Conservation (phyloP, 805 yeast species). For the Zygotorulaspora danielsina region DNA sequence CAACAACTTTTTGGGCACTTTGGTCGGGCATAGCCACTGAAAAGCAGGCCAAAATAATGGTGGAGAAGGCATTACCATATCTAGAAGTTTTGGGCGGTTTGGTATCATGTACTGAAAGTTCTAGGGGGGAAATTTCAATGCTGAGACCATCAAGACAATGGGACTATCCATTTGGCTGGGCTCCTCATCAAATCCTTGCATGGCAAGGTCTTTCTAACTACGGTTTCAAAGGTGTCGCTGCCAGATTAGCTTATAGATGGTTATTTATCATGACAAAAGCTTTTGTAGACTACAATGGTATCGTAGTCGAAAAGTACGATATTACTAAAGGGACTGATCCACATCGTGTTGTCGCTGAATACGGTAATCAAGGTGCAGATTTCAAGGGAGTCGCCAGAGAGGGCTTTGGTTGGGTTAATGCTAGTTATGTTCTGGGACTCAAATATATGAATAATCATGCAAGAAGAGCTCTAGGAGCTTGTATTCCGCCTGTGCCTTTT, state of each 20-base stretch:
- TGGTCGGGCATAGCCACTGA: slow-evolving; percentile 72
- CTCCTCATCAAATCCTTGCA: slow-evolving; percentile 92
- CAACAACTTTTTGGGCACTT: slow-evolving; percentile 87
- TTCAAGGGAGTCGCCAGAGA: slow-evolving; percentile 91
- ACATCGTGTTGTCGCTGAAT: slow-evolving; percentile 90
- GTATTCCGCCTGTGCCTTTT: slow-evolving; percentile 66
- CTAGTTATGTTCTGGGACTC: slow-evolving; percentile 73
- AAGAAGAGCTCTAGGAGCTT: slow-evolving; percentile 70
- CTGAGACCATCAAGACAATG: slow-evolving; percentile 88
- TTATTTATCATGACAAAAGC: slow-evolving; percentile 82
- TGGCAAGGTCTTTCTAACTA: slow-evolving; percentile 83
- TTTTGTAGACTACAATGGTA: slow-evolving; percentile 88
- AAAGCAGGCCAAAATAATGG: slow-evolving; percentile 64
- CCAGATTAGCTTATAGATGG: slow-evolving; percentile 82
- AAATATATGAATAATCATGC: slow-evolving; percentile 62
- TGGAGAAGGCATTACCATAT: slow-evolving; percentile 53
- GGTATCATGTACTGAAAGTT: slow-evolving; percentile 72
- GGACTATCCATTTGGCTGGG: slow-evolving; percentile 99
- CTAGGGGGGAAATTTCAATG: slow-evolving; percentile 67
- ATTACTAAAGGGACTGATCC: slow-evolving; percentile 81
- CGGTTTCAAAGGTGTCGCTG: slow-evolving; percentile 59
- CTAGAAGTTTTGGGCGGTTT: slow-evolving; percentile 88
- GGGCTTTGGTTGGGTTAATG: slow-evolving; percentile 98
- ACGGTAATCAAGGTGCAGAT: slow-evolving; percentile 93
- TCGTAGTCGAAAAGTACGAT: slow-evolving; percentile 92